A percentile compares a stretch with the other conserved stretches of the same genome.
Evolutionary conservation across 495 filamentous ascomycete species (phyloP).

Genomic region (Xylaria sp.): DNA sequence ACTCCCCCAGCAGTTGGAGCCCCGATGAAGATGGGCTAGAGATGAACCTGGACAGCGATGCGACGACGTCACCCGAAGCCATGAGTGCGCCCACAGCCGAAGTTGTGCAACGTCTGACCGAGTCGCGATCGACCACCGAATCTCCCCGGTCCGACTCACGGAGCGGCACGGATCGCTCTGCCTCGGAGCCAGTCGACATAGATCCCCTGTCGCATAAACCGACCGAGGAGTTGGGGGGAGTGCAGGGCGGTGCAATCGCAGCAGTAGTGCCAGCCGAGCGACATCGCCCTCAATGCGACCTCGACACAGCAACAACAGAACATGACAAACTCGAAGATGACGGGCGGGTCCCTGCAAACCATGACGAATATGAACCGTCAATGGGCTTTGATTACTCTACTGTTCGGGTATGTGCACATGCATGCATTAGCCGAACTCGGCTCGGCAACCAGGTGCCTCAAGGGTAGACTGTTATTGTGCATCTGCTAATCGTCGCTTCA

Average conservation of each 20-base stretch:
- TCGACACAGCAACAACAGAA: slow-evolving; percentile 32
- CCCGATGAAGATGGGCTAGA: slow-evolving; percentile 39
- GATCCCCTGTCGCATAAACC: slow-evolving; percentile 46
- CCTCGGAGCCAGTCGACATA: slow-evolving; percentile 33
- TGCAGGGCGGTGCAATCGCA: not conserved
- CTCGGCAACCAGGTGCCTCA: not conserved
- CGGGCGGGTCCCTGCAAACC: slow-evolving; percentile 29
- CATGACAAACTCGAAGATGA: slow-evolving; percentile 35
- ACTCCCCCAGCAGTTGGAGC: slow-evolving; percentile 32
- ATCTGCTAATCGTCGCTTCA: slow-evolving; percentile 21
- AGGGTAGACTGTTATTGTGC: not conserved
- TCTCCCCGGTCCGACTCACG: slow-evolving; percentile 45
- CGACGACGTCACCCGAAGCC: slow-evolving; percentile 34
- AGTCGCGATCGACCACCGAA: slow-evolving; percentile 45
- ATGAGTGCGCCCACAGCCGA: slow-evolving; percentile 28
- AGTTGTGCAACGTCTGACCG: slow-evolving; percentile 19
- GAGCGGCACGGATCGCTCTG: slow-evolving; percentile 36
- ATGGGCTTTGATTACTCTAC: slow-evolving; percentile 72
- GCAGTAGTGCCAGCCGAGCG: slow-evolving; percentile 20
- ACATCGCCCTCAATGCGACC: slow-evolving; percentile 29
- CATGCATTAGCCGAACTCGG: not conserved
- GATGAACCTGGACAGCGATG: slow-evolving; percentile 37
- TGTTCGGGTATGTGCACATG: slow-evolving; percentile 60
- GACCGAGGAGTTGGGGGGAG: slow-evolving; percentile 33
- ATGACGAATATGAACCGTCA: slow-evolving; percentile 46